A percentile compares a stretch with the other conserved stretches of the same genome.
phyloP scores from a whole-genome alignment of 768 basidiomycete genomes.

The Pisolithus microcarpus region DNA sequence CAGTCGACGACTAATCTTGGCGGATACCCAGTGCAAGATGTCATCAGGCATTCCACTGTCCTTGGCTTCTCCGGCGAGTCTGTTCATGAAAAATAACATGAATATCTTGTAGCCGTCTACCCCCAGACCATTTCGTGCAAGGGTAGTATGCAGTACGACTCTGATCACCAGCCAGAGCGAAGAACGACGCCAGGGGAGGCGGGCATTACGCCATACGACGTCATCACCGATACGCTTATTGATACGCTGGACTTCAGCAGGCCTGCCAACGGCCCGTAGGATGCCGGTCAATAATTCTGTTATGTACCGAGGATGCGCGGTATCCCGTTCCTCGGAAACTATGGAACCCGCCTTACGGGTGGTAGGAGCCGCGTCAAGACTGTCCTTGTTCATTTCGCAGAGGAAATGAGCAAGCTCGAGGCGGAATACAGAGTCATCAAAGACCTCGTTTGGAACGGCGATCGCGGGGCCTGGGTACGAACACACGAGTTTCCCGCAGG shows the following conservation, averaged over 20 bases:
- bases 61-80: constrained; percentile 17
- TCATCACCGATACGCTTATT: constrained; percentile 29
- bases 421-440: constrained; percentile 25
- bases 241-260: constrained; percentile 17
- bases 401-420: constrained; percentile 34
- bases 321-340: constrained; percentile 15
- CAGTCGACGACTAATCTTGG: constrained; percentile 22
- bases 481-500: constrained; percentile 36
- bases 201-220: constrained; percentile 13
- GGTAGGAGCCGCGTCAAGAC: constrained; percentile 24
- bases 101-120: constrained; percentile 39
- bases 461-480: constrained; percentile 41
- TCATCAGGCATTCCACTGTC: constrained; percentile 15
- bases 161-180: constrained; percentile 32
- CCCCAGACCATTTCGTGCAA: constrained; percentile 10
- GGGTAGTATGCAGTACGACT: constrained; percentile 27
- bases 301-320: constrained; percentile 36
- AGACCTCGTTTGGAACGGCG: constrained; percentile 22
- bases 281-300: constrained; percentile 41
- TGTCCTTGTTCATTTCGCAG: constrained; percentile 24
- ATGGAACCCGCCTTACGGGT: constrained; percentile 31
- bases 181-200: constrained; percentile 30
- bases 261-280: constrained; percentile 27
- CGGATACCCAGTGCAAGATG: constrained; percentile 22
- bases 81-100: constrained; percentile 35